Evolutionary conservation across 2,329 filamentous ascomycete species (phyloP).

Genomic region (Herpomyces periplanetae): DNA sequence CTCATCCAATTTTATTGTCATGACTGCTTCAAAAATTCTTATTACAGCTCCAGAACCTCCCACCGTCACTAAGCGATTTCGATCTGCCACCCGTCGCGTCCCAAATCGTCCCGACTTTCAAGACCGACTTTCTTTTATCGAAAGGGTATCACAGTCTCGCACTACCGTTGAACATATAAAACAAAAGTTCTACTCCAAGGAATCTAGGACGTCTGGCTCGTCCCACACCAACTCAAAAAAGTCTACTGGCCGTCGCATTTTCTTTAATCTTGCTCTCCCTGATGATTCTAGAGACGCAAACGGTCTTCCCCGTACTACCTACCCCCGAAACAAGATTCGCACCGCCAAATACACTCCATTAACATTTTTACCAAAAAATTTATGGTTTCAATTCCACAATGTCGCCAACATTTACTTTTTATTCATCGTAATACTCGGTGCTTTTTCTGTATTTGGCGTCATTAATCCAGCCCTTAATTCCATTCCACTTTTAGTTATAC

Average conservation of each 20-base stretch:
- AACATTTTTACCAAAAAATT: slow-evolving; percentile 77
- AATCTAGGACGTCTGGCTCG: no score
- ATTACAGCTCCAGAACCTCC: no score
- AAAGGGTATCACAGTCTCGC: no score
- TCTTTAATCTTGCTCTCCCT: slow-evolving; percentile 54
- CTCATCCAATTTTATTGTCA: no score
- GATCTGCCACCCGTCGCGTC: no score
- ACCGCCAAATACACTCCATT: slow-evolving; percentile 89
- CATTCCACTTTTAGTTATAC: slow-evolving; percentile 67
- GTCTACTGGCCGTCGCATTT: slow-evolving; percentile 18
- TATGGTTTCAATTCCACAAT: slow-evolving; percentile 95
- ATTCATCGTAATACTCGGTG: slow-evolving; percentile 68
- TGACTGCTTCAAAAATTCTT: no score
- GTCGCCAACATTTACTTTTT: slow-evolving; percentile 95
- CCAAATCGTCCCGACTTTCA: no score
- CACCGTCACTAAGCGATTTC: no score
- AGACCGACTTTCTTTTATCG: no score
- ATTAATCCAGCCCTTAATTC: slow-evolving; percentile 59
- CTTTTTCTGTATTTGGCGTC: slow-evolving; percentile 81
- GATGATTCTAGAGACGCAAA: slow-evolving; percentile 35
- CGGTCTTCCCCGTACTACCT: slow-evolving; percentile 26
- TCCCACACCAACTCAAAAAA: no score
- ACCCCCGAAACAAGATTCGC: slow-evolving; percentile 72
- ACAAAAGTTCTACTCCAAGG: no score
- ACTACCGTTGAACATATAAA: no score